Evolutionary conservation across 1,284 basidiomycete species (phyloP), one percentile per base, ranked within the genome.

Genomic region (Rhodotorula sp.): DNA sequence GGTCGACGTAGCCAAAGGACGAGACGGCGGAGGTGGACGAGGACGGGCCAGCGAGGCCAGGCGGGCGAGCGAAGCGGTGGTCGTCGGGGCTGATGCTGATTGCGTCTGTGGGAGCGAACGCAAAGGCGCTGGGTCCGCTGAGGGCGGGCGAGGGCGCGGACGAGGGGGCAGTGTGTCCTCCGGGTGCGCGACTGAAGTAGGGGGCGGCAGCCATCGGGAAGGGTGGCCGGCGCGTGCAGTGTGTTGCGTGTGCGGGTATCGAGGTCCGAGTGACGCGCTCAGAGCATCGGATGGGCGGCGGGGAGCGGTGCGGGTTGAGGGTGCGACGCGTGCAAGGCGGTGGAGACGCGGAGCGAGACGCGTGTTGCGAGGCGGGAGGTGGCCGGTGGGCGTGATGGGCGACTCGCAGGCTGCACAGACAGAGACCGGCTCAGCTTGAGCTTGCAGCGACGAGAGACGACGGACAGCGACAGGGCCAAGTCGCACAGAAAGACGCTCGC

Each of bases 1-100:
- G 56, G 42, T 65, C 66, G 58, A 73, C 59, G 23, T 19, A 44
- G 27, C 61, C 57, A 19, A 56, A 64, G 12, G 50, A 58, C 41
- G 60, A 41, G 48, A 44, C 19, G 57, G 54, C 52, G 52, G 25
- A n/a, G 52, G 52, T 8, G 52, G 52, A 19, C 9, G 52, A 53
- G 52, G n/a, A 54, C 50, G 53, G 23, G 25, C 10, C 12, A 3
- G 54, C 7, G n/a, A 8, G 56, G 34, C 34, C 34, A 34, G 34
- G 50, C 50, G 34, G n/a, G 25, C n/a, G 60, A 34, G 49, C 21
- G 61, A 61, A 23, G 10, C 46, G 53, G 27, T 57, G 50, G 25
- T 52, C 50, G 9, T 52, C 23, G 23, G 50, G 7, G 50, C 7
- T n/a, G 50, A 52, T 44, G 57, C n/a, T 13, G 44, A 41, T 25